Conservation (phyloP, 495 filamentous ascomycete genomes). For the Penicillium tannophilum region DNA sequence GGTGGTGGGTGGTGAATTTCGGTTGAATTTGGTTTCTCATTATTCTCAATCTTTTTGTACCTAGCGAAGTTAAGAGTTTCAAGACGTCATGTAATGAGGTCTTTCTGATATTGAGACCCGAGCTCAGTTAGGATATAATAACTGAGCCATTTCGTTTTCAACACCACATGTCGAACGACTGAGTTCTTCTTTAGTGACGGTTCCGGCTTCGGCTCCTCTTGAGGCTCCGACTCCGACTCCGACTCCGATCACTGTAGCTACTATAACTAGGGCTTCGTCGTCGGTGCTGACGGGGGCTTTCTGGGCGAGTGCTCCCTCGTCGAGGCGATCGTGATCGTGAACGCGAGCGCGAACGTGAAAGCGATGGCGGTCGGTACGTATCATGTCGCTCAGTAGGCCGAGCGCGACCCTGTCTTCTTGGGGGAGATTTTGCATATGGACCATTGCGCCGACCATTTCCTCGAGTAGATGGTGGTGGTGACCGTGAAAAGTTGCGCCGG, state of each 20-base stretch:
- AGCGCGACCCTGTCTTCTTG: slow-evolving; percentile 41
- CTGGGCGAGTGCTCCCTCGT: slow-evolving; percentile 32
- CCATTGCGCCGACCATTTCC: slow-evolving; percentile 35
- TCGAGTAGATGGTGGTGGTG: slow-evolving; percentile 44
- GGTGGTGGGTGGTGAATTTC: not conserved
- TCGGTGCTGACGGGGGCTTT: slow-evolving; percentile 38
- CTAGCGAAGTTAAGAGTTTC: not conserved
- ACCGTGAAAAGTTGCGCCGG: slow-evolving; percentile 62
- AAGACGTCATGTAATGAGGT: not conserved
- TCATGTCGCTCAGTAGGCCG: slow-evolving; percentile 49
- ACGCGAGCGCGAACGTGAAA: slow-evolving; percentile 47
- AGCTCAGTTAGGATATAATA: not conserved
- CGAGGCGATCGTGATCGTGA: slow-evolving; percentile 44
- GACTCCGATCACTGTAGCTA: slow-evolving; percentile 48
- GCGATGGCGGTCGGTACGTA: slow-evolving; percentile 50
- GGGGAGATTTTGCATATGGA: slow-evolving; percentile 37
- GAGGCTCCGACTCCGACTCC: slow-evolving; percentile 50
- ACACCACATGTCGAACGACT: not conserved
- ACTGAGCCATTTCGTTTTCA: not conserved
- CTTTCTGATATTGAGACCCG: not conserved
- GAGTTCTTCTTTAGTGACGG: slow-evolving; percentile 22
- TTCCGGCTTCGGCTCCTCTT: slow-evolving; percentile 41
- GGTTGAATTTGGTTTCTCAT: not conserved
- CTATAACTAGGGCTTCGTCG: slow-evolving; percentile 59
- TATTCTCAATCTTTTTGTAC: not conserved